Conservation (phyloP, 2,329 filamentous ascomycete species). For the Epichloe scottii region DNA sequence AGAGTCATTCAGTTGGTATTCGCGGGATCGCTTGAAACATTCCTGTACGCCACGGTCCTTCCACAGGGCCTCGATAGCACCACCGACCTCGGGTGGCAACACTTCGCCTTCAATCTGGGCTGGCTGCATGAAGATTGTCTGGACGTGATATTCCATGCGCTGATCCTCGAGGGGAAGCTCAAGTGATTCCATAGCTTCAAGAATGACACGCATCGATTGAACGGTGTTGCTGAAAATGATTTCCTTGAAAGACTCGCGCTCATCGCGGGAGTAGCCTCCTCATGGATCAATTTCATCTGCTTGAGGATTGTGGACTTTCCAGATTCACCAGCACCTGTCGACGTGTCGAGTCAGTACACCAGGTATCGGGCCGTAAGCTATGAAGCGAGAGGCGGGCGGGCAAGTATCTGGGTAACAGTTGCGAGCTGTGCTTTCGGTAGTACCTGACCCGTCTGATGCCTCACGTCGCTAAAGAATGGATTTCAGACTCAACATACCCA, state of each 20-base stretch:
- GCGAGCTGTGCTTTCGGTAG: background rate
- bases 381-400: background rate
- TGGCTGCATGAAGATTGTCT: constrained; percentile 98
- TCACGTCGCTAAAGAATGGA: background rate
- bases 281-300: constrained; percentile 91
- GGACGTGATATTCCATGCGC: constrained; percentile 90
- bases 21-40: constrained; percentile 88
- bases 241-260: constrained; percentile 58
- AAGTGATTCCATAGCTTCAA: constrained; percentile 56
- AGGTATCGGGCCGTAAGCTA: background rate
- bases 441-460: background rate
- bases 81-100: constrained; percentile 85
- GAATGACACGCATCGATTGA: constrained; percentile 56
- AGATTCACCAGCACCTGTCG: constrained; percentile 79
- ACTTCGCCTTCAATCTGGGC: constrained; percentile 93
- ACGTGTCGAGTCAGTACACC: background rate
- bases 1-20: constrained; percentile 94
- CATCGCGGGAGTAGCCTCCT: constrained; percentile 93
- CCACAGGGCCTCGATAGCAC: constrained; percentile 86
- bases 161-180: constrained; percentile 80
- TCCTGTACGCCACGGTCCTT: constrained; percentile 85
- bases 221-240: constrained; percentile 61
- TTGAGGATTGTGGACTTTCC: constrained; percentile 35
- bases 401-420: background rate
- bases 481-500: constrained; percentile 48